Base-by-base conservation (phyloP, 768 basidiomycete genomes). In the Tricholoma bakamatsutake region DNA sequence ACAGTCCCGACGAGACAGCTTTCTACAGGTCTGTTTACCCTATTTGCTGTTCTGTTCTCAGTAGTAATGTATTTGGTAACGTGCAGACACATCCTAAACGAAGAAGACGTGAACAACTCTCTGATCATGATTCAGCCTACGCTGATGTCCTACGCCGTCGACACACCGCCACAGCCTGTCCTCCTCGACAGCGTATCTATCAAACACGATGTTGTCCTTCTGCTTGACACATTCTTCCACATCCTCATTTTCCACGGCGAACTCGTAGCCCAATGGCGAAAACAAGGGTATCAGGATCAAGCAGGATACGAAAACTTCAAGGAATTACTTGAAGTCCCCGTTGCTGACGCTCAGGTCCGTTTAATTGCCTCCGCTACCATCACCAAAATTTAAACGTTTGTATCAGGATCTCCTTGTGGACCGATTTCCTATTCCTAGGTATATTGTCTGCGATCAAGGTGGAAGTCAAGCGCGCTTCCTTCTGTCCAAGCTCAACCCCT, bases 41-140 rank as follows among this genome's bases (percentile, higher is more conserved):
- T 53, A 52, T 28, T 57, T 31, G 33, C 50, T 7, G 56, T 30
- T 11, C 33, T 60, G 30, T 63, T 18, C 52, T 18, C 43, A n/a
- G n/a, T n/a, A n/a, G n/a, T 47, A 28, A 33, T 21, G 35, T 35
- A 7, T 31, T 35, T 40, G 21, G 52, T 31, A 18, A 28, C 33
- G 46, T 56, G 6, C 53, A 96, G 95, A 61, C 97, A 98, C 71
- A 83, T 97, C 37, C 76, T 98, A 42, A 94, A 98, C 69, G 90
- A 95, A 67, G 94, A 95, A 71, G 97, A 99, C 66, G 96, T 98
- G 65, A 98, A 98, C 79, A 98, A 98, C 72, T 98, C 96, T 12
- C 75, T 99, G 56, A 97, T 98, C 72, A 98, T 98, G 97, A 99
- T 99, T 50, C 97, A 99, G 70, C 97, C 97, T 3, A 99, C 97